These are phyloP conservation scores for Hyphodiscus hymeniophilus DNA, from an alignment of 495 filamentous ascomycete species.

Conservation along the genomic window DNA sequence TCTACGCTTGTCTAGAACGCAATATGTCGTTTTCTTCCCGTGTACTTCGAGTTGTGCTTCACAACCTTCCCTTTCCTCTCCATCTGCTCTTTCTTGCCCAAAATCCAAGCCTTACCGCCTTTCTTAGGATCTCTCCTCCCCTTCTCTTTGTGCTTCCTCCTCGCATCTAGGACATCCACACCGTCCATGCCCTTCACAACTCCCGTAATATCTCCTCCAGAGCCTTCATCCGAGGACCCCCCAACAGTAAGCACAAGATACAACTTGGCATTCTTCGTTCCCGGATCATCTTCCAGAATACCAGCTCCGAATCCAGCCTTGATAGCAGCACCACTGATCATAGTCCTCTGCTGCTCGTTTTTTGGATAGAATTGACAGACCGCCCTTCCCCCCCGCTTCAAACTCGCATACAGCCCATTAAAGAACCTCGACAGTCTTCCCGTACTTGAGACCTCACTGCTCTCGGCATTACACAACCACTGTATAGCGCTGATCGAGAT, in stretches of 20 bases:
- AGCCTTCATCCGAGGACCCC: slow-evolving; percentile 56
- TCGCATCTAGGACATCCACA: slow-evolving; percentile 72
- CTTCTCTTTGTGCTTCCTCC: slow-evolving; percentile 45
- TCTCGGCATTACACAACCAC: slow-evolving; percentile 96
- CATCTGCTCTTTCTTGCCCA: slow-evolving; percentile 94
- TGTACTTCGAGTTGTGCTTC: slow-evolving; percentile 84
- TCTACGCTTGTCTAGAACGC: slow-evolving; percentile 12
- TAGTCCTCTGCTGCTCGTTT: slow-evolving; percentile 81
- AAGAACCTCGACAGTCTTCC: slow-evolving; percentile 80
- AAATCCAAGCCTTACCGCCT: slow-evolving; percentile 82
- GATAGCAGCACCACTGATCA: slow-evolving; percentile 84
- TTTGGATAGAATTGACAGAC: slow-evolving; percentile 98
- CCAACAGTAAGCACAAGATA: slow-evolving; percentile 94
- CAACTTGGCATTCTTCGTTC: slow-evolving; percentile 88
- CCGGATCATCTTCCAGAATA: slow-evolving; percentile 88
- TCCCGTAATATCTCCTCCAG: slow-evolving; percentile 71
- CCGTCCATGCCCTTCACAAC: slow-evolving; percentile 81
- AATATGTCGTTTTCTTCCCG: slow-evolving; percentile 64
- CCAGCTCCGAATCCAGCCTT: slow-evolving; percentile 94
- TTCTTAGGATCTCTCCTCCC: slow-evolving; percentile 51
- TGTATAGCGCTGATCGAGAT: slow-evolving; percentile 92
- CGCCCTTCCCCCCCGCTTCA: slow-evolving; percentile 79
- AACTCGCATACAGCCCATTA: slow-evolving; percentile 76
- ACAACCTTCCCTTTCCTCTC: slow-evolving; percentile 89
- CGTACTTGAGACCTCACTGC: slow-evolving; percentile 67